Evolutionary conservation across 257 asterid genomes (phyloP).

Genomic region (Penstemon eatonii): DNA sequence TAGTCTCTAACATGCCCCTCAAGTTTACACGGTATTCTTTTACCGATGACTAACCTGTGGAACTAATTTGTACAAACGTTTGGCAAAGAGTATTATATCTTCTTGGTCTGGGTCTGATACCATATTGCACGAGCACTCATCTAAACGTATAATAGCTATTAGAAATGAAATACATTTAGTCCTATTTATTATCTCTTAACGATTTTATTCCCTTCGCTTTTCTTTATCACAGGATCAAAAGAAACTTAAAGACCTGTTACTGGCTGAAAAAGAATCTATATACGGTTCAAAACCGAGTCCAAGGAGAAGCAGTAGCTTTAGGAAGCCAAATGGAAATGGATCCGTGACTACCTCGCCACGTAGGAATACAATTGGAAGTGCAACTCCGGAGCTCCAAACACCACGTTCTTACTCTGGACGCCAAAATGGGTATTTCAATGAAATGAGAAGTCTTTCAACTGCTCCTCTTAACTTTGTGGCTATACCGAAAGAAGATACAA

Average conservation of each 20-base stretch:
- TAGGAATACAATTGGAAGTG: constrained; percentile 66
- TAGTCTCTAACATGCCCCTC: no score
- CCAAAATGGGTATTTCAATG: constrained; percentile 68
- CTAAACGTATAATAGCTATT: no score
- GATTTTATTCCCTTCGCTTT: constrained; percentile 1
- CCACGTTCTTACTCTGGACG: constrained; percentile 86
- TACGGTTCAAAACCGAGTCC: constrained; percentile 96
- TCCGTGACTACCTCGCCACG: constrained; percentile 89
- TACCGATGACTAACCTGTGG: no score
- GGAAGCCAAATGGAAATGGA: constrained; percentile 65
- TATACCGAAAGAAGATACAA: constrained; percentile 77
- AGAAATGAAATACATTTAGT: no score
- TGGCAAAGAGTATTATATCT: no score
- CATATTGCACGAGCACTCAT: no score
- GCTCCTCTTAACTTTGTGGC: constrained; percentile 74
- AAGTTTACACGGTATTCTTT: no score
- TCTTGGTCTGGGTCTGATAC: no score
- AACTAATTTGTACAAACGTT: no score
- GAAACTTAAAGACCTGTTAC: constrained; percentile 80
- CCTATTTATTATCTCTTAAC: no score
- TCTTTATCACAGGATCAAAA: constrained; percentile 66
- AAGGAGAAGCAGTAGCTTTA: constrained; percentile 71
- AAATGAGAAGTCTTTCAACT: constrained; percentile 84
- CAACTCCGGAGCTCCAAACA: constrained; percentile 67
- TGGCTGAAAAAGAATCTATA: constrained; percentile 78